A percentile compares a stretch with the other conserved stretches of the same genome.
Conservation (phyloP, 108 stramenopile species). For the Pseudonitzschia delicatissima region DNA sequence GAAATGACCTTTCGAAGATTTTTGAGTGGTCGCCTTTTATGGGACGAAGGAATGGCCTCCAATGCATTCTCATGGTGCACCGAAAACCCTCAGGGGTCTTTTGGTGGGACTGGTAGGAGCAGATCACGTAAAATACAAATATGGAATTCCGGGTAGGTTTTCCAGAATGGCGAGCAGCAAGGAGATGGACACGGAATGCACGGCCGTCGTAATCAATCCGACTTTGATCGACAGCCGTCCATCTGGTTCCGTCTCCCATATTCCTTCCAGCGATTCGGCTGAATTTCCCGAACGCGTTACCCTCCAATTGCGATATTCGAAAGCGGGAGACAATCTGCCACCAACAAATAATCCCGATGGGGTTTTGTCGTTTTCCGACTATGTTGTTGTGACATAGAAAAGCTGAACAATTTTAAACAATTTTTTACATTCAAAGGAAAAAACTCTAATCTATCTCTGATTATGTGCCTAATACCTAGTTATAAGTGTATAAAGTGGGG, state of each 20-base stretch:
- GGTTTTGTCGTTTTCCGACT: conserved; percentile 64
- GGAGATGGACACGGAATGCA: conserved; percentile 28
- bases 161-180: conserved; percentile 36
- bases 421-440: too few relatives aligned
- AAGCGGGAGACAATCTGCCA: conserved; percentile 43
- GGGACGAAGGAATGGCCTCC: conserved; percentile 81
- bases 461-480: too few relatives aligned
- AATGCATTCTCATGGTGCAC: conserved; percentile 47
- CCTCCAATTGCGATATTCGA: conserved; percentile 70
- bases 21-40: conserved; percentile 65
- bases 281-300: conserved; percentile 46
- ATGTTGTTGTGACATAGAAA: conserved; percentile 37
- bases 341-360: conserved; percentile 45
- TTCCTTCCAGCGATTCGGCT: conserved; percentile 20
- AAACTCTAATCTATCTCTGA: too few relatives aligned
- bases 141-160: conserved; percentile 69
- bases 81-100: conserved; percentile 52
- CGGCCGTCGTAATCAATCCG: conserved; percentile 64
- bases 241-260: conserved; percentile 37
- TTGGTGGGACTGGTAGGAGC: conserved; percentile 68
- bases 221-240: conserved; percentile 68
- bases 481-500: too few relatives aligned
- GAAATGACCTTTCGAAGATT: conserved; percentile 69
- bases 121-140: conserved; percentile 74
- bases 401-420: too few relatives aligned